A percentile compares a stretch with the other conserved stretches of the same genome.
Conservation (phyloP, 768 basidiomycete species). For the Heimioporus sp. region DNA sequence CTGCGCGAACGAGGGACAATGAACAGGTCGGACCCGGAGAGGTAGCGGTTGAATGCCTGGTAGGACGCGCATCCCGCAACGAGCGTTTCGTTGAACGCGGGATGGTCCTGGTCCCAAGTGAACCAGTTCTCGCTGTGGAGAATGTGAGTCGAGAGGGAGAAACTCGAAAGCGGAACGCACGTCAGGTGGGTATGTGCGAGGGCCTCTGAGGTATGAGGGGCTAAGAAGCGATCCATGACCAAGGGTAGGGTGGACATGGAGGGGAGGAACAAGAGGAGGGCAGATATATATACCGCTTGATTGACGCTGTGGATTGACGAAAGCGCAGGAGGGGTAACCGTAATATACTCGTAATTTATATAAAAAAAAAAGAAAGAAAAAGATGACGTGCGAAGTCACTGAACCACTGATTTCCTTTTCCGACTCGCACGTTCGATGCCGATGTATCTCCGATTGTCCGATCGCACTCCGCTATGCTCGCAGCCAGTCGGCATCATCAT, state of each 20-base stretch:
- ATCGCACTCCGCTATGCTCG: not conserved
- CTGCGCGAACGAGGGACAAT: conserved; percentile 60
- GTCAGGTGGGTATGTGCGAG: conserved; percentile 64
- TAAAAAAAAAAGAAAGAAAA: too few species aligned
- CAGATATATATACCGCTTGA: conserved; percentile 8
- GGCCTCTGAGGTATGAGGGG: conserved; percentile 74
- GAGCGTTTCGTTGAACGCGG: conserved; percentile 67
- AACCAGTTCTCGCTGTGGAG: conserved; percentile 59
- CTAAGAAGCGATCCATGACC: conserved; percentile 67
- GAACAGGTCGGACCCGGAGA: conserved; percentile 68
- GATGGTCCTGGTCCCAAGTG: conserved; percentile 69
- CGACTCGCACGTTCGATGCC: conserved; percentile 26
- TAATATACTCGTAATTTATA: too few species aligned
- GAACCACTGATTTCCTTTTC: conserved; percentile 15
- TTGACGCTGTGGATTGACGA: conserved; percentile 5
- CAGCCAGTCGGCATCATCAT: not conserved
- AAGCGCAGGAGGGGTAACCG: too few species aligned
- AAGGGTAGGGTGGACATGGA: not conserved
- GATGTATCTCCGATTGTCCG: not conserved
- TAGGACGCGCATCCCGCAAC: conserved; percentile 81
- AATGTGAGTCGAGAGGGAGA: conserved; percentile 13
- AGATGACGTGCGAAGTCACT: too few species aligned
- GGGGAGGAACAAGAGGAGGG: not conserved
- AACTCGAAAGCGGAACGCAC: conserved; percentile 38
- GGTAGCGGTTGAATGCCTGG: conserved; percentile 72